Base-by-base conservation (phyloP, 1,139 yeast genomes). In the Zygoascus hellenicus region DNA sequence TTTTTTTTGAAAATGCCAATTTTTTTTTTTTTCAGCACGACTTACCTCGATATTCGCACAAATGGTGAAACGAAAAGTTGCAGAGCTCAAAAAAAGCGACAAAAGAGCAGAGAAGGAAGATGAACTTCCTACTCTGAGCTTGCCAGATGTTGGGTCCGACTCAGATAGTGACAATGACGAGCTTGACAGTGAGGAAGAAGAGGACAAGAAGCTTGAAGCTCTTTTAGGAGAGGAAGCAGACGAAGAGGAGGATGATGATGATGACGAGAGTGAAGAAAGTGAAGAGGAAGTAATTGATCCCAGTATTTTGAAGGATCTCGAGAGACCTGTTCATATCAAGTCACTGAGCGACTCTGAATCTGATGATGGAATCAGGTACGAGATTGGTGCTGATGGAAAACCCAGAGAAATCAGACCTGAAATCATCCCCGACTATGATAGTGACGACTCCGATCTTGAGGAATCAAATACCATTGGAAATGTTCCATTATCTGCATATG, bases 381-480 rank as follows among this genome's bases (percentile, higher is more conserved):
- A 59, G 26, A 54, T 57, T 9, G 74, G 77, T 58, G 81, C 96
- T 0, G 96, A 90, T 65, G 97, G 97, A 9, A 72, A 76, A 48
- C 80, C 81, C 14, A 75, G 97, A 62, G 67, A 81, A 9, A 74
- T 90, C 50, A 81, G 78, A 59, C 96, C 97, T 2, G 97, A 88
- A 63, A 90, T 92, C 56, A 83, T 87, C 31, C 97, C 98, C 3
- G 81, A 80, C 15, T 92, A 92, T 64, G 97, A 90, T 61, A 80
- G 89, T 56, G 98, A 92, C 67, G 97, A 92, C 60, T 81, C 90
- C 59, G 97, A 90, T 61, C 77, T 74, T 22, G 97, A 89, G 59
- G 82, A 85, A 48, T 71, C 72, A 58, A 92, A 92, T 67, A 88
- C 97, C 5, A 86, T 92, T 56, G 98, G 98, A 40, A 86, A 92